Evolutionary conservation across 768 basidiomycete species (phyloP).

Genomic region (Termitomyces heimii): DNA sequence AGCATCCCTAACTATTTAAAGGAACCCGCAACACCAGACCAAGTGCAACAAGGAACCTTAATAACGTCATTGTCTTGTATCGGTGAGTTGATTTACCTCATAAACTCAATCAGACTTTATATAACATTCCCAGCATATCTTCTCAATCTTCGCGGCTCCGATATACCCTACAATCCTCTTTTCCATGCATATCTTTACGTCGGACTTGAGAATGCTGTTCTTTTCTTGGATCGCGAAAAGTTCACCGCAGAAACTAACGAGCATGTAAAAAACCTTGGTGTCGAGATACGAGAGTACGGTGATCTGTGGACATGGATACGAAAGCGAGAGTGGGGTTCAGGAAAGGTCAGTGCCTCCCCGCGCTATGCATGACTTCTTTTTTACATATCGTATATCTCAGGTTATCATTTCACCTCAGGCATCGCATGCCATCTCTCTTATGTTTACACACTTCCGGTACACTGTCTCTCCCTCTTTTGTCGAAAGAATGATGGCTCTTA

Average conservation of each 20-base stretch:
- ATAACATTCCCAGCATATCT: conserved; percentile 55
- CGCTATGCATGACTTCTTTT: neutral
- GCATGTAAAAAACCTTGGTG: conserved; percentile 52
- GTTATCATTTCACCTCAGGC: conserved; percentile 68
- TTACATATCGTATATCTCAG: conserved; percentile 22
- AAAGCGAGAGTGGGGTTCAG: conserved; percentile 69
- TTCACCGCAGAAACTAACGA: conserved; percentile 48
- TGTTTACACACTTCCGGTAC: conserved; percentile 79
- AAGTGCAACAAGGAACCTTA: conserved; percentile 63
- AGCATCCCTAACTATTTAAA: conserved; percentile 60
- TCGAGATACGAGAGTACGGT: conserved; percentile 63
- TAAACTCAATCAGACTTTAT: neutral
- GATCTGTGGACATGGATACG: conserved; percentile 78
- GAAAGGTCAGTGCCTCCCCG: conserved; percentile 43
- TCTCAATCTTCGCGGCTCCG: conserved; percentile 84
- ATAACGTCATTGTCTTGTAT: conserved; percentile 67
- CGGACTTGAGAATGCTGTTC: conserved; percentile 47
- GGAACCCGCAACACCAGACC: conserved; percentile 48
- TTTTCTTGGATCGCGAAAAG: conserved; percentile 75
- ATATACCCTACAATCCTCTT: conserved; percentile 89
- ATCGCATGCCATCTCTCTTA: conserved; percentile 78
- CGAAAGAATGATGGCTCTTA: conserved; percentile 77
- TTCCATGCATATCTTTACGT: conserved; percentile 87
- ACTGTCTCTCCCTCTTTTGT: conserved; percentile 66
- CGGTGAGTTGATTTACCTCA: conserved; percentile 33